phyloP scores from a whole-genome alignment of 176 grass and related monocot genomes.

The Avena atlantica region DNA sequence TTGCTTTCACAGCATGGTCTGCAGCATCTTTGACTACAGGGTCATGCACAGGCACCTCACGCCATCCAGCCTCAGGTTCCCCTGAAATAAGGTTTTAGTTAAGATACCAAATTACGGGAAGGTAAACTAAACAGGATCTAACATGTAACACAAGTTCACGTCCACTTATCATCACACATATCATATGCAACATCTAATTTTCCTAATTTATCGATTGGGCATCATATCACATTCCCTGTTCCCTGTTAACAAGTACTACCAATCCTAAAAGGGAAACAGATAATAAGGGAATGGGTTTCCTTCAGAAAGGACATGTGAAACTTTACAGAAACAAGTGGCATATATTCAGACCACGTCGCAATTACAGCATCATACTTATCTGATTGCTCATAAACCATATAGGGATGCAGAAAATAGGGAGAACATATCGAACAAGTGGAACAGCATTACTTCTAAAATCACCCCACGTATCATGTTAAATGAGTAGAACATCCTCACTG shows the following conservation, averaged over 20 bases:
- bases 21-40: slow-evolving; percentile 87
- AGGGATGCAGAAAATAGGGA: neutral
- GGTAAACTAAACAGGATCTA: neutral
- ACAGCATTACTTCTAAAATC: neutral
- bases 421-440: neutral
- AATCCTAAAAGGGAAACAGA: neutral
- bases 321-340: neutral
- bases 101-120: neutral
- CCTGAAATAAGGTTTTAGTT: slow-evolving; percentile 49
- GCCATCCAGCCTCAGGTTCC: slow-evolving; percentile 66
- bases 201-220: neutral
- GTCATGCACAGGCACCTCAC: slow-evolving; percentile 68
- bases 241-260: neutral
- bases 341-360: neutral
- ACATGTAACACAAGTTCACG: neutral
- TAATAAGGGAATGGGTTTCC: neutral
- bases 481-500: neutral
- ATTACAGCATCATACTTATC: neutral
- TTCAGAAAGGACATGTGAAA: neutral
- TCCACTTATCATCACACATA: neutral
- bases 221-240: neutral
- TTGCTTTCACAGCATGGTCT: slow-evolving; percentile 79
- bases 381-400: neutral
- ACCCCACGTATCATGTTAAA: neutral
- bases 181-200: neutral